Evolutionary conservation across 176 grass and related monocot genomes (phyloP).

Genomic region (barley (Hordeum vulgare)): DNA sequence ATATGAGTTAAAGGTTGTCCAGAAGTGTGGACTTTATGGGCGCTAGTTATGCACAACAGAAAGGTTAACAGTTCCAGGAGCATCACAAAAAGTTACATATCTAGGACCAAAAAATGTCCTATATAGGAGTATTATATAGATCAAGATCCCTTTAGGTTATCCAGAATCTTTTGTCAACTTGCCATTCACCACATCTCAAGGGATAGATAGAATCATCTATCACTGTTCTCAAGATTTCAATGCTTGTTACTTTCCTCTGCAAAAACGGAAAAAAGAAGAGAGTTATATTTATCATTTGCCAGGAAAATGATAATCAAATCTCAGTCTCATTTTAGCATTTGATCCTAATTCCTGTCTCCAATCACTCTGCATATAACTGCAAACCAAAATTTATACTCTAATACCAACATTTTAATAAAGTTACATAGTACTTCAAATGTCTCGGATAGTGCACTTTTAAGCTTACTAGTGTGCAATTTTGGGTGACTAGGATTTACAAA

Average conservation of each 20-base stretch:
- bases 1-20: neutral
- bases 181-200: neutral
- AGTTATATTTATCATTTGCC: neutral
- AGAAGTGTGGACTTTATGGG: neutral
- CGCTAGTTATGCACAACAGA: neutral
- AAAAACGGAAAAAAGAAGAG: neutral
- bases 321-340: no score
- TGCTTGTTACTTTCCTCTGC: neutral
- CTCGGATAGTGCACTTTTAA: no score
- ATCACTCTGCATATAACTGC: no score
- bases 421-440: no score
- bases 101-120: neutral
- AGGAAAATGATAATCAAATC: neutral
- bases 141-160: neutral
- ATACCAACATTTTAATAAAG: no score
- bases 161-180: slow-evolving; percentile 2
- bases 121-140: neutral
- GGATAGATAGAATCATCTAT: neutral
- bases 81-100: neutral
- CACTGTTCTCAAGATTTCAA: neutral
- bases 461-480: no score
- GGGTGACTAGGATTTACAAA: no score
- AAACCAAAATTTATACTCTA: no score
- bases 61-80: neutral
- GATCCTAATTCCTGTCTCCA: no score